These are phyloP conservation scores for Stropharia rugosoannulata DNA, from an alignment of 768 basidiomycete species.

Conservation along the genomic window DNA sequence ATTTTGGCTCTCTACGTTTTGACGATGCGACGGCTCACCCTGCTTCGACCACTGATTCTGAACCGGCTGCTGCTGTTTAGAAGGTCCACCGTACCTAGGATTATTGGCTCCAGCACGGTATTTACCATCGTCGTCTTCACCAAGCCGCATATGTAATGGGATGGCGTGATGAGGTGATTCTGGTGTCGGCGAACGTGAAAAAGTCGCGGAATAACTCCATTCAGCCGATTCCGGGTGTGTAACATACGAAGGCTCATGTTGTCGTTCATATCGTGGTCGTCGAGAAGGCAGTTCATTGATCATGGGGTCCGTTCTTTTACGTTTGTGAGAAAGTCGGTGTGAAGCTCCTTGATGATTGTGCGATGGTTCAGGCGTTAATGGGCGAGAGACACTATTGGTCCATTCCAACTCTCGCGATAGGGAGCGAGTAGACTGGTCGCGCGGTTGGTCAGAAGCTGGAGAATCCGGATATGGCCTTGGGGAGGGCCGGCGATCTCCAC, in stretches of 20 bases:
- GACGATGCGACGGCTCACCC: neutral
- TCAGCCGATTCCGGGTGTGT: slow-evolving; percentile 6
- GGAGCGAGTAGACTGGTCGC: neutral
- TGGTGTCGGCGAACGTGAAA: slow-evolving; percentile 22
- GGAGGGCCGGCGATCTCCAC: slow-evolving; percentile 14
- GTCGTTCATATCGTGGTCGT: slow-evolving; percentile 15
- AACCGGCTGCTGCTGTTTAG: too few relatives aligned
- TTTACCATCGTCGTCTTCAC: neutral
- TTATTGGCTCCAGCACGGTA: too few relatives aligned
- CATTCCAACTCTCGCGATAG: slow-evolving; percentile 3
- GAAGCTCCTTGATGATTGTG: neutral
- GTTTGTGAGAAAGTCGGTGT: neutral
- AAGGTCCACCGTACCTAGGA: too few relatives aligned
- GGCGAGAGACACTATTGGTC: slow-evolving; percentile 5
- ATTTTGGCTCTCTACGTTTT: neutral
- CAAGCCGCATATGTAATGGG: neutral
- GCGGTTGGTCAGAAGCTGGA: neutral
- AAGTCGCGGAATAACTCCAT: slow-evolving; percentile 18
- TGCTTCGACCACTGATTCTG: too few relatives aligned
- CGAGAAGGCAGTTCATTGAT: slow-evolving; percentile 17
- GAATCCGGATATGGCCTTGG: slow-evolving; percentile 2
- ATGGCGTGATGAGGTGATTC: slow-evolving; percentile 6
- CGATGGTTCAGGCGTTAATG: slow-evolving; percentile 9
- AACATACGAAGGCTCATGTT: neutral
- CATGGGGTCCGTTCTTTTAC: slow-evolving; percentile 3